Conservation (phyloP, 352 stramenopile genomes). For the Halophytophthora batemanensis region DNA sequence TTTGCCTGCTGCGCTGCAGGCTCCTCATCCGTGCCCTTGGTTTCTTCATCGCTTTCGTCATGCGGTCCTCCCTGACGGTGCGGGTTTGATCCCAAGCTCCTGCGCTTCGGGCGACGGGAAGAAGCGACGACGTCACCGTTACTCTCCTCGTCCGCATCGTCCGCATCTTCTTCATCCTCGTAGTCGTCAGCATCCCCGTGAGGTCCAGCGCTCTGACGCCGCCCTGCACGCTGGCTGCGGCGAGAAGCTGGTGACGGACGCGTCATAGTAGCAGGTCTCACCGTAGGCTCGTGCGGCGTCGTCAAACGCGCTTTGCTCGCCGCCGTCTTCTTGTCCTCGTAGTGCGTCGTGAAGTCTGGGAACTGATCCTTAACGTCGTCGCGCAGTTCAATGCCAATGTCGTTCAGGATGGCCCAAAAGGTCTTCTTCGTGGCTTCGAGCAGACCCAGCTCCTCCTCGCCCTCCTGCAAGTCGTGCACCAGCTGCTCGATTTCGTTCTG, state of each 20-base stretch:
- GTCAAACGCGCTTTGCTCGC: conserved; percentile 24
- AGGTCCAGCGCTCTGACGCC: conserved; percentile 9
- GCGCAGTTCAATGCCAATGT: conserved; percentile 55
- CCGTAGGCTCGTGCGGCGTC: conserved; percentile 10
- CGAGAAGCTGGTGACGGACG: conserved; percentile 12
- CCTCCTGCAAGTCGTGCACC: conserved; percentile 58
- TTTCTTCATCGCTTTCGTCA: conserved; percentile 30
- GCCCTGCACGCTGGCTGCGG: conserved; percentile 15
- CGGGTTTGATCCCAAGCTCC: conserved; percentile 29
- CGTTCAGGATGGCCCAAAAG: conserved; percentile 62
- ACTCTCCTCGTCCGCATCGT: conserved; percentile 18
- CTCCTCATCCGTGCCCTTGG: conserved; percentile 4
- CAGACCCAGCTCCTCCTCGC: conserved; percentile 38
- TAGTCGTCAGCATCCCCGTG: conserved; percentile 5
- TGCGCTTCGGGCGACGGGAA: conserved; percentile 19
- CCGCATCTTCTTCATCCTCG: conserved; percentile 13
- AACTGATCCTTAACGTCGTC: conserved; percentile 60
- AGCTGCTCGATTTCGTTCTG: conserved; percentile 55
- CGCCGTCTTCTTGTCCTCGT: conserved; percentile 34
- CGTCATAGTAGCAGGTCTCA: background rate
- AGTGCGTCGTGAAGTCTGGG: conserved; percentile 43
- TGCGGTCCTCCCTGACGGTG: conserved; percentile 9
- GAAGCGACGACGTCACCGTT: conserved; percentile 8
- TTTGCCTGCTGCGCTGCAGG: too few species aligned
- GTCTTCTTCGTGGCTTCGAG: conserved; percentile 45